Evolutionary conservation across 768 basidiomycete species (phyloP).

Genomic region (Strobilomyces dryophilus): DNA sequence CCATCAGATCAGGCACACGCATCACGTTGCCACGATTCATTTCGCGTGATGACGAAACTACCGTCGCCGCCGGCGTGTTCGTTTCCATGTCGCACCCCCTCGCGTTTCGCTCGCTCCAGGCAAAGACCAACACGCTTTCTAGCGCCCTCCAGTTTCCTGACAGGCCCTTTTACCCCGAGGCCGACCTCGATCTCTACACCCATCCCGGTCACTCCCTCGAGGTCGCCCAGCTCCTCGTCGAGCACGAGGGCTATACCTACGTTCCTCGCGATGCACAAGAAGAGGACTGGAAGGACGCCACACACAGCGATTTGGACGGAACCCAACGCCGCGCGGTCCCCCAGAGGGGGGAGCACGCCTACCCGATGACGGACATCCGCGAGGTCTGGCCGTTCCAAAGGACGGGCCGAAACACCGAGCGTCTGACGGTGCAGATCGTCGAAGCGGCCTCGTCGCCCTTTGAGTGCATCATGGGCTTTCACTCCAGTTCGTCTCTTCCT

Average conservation of each 20-base stretch:
- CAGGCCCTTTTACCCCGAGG: constrained; percentile 37
- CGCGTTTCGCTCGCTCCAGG: constrained; percentile 33
- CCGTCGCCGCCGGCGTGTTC: no score
- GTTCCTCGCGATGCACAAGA: constrained; percentile 12
- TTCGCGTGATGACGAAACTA: no score
- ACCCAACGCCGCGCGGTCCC: not conserved
- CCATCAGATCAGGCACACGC: no score
- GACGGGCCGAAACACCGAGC: not conserved
- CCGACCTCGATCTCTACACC: constrained; percentile 52
- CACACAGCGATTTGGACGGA: constrained; percentile 17
- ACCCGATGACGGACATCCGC: constrained; percentile 5
- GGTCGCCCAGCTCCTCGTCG: constrained; percentile 35
- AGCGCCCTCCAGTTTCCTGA: constrained; percentile 51
- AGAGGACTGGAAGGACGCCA: constrained; percentile 11
- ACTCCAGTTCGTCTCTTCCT: constrained; percentile 38
- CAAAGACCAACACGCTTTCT: constrained; percentile 35
- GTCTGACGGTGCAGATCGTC: constrained; percentile 40
- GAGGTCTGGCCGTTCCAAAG: constrained; percentile 26
- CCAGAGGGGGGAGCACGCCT: not conserved
- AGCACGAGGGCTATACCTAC: not conserved
- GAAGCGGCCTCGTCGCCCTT: constrained; percentile 18
- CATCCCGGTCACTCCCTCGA: constrained; percentile 28
- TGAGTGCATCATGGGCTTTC: constrained; percentile 40
- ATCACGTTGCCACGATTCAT: no score
- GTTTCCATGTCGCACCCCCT: constrained; percentile 10